Evolutionary conservation across 306 rosid genomes (phyloP).

Genomic region (Sphenostylis stenocarpa): DNA sequence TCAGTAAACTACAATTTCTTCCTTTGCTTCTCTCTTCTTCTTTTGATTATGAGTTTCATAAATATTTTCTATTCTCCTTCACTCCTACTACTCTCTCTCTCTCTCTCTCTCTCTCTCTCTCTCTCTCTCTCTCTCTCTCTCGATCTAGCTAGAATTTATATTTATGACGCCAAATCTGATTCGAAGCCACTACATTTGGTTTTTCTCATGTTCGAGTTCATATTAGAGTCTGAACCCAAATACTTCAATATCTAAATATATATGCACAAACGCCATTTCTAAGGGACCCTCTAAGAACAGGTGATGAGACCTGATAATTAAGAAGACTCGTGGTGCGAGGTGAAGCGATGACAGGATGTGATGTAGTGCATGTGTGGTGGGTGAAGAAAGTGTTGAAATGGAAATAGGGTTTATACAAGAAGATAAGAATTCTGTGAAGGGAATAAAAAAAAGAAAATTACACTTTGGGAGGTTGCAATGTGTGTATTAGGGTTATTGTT

Average conservation of each 20-base stretch:
- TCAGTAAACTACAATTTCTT: too few relatives aligned
- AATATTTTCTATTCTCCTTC: too few relatives aligned
- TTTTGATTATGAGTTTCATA: too few relatives aligned
- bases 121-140: neutral
- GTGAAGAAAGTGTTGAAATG: neutral
- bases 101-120: too few relatives aligned
- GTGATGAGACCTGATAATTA: too few relatives aligned
- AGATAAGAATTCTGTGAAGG: neutral
- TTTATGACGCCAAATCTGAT: neutral
- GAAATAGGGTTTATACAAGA: neutral
- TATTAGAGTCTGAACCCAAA: neutral
- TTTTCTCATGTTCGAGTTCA: neutral
- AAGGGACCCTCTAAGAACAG: neutral
- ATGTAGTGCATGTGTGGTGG: neutral
- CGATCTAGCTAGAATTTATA: neutral
- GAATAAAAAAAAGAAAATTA: too few relatives aligned
- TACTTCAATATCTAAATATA: neutral
- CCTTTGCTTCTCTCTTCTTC: too few relatives aligned
- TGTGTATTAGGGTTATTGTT: neutral
- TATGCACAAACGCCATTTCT: neutral
- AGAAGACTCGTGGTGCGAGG: too few relatives aligned
- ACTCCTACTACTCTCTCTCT: too few relatives aligned
- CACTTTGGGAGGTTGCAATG: neutral
- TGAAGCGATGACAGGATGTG: neutral
- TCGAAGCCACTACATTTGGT: neutral